phyloP scores from a whole-genome alignment of 352 stramenopile genomes.

The Globisporangium paroecandrum region DNA sequence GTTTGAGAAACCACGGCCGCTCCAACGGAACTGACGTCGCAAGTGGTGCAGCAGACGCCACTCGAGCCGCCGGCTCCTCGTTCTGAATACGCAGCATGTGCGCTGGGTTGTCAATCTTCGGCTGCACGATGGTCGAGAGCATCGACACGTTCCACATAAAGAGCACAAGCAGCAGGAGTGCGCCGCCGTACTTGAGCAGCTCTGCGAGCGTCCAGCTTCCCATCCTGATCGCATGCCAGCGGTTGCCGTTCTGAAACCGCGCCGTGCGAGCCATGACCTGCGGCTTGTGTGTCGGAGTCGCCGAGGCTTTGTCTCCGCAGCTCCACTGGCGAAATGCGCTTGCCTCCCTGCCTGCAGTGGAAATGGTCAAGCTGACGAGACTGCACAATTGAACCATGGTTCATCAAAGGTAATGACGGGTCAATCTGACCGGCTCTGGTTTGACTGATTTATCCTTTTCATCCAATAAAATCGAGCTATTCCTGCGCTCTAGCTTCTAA shows the following conservation, averaged over 20 bases:
- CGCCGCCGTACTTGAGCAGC: slow-evolving; percentile 26
- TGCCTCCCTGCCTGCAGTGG: too few species aligned
- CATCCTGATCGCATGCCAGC: slow-evolving; percentile 24
- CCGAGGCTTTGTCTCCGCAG: neutral
- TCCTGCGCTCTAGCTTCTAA: neutral
- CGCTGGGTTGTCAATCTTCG: slow-evolving; percentile 1
- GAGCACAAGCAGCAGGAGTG: slow-evolving; percentile 30
- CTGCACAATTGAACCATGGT: neutral
- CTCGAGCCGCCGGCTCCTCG: neutral
- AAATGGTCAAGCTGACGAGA: too few species aligned
- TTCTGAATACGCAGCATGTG: slow-evolving; percentile 13
- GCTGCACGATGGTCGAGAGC: slow-evolving; percentile 30
- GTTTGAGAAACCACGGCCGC: slow-evolving; percentile 50
- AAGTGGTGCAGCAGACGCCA: neutral
- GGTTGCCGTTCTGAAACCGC: slow-evolving; percentile 21
- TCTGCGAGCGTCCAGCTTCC: slow-evolving; percentile 18
- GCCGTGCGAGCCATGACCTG: slow-evolving; percentile 18
- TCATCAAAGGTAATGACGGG: neutral
- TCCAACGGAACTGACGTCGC: neutral
- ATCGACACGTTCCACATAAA: slow-evolving; percentile 59
- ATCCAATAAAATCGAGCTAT: neutral
- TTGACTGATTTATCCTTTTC: neutral
- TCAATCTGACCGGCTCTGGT: neutral
- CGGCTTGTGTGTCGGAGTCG: neutral
- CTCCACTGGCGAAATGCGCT: neutral